These are phyloP conservation scores for Lanmaoa pseudosensibilis DNA, from an alignment of 768 basidiomycete genomes.

Conservation along the genomic window DNA sequence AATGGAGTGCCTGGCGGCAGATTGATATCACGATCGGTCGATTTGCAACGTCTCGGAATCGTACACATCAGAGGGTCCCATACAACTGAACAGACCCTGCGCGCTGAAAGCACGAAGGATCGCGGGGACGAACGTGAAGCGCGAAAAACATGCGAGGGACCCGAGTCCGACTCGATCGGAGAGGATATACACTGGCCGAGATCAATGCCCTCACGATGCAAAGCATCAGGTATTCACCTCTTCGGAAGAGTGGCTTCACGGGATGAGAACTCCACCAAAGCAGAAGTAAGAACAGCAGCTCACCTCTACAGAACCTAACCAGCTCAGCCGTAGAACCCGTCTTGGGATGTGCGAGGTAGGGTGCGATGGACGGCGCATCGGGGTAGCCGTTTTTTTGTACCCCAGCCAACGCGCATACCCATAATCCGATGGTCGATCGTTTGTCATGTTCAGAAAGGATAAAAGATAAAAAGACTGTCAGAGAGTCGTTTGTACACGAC, in stretches of 20 bases:
- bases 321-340: no score
- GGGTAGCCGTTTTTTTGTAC: no score
- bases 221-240: conserved; percentile 25
- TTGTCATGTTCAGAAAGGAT: no score
- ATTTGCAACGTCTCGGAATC: conserved; percentile 21
- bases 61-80: conserved; percentile 26
- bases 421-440: no score
- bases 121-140: conserved; percentile 11
- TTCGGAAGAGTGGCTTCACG: conserved; percentile 11
- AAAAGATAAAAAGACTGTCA: no score
- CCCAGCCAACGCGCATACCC: no score
- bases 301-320: conserved; percentile 20
- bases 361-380: no score
- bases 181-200: conserved; percentile 36
- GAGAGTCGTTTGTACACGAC: no score
- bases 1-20: no score
- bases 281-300: conserved; percentile 21
- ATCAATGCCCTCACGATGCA: conserved; percentile 33
- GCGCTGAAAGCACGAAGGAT: conserved; percentile 21
- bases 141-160: conserved; percentile 17
- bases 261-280: conserved; percentile 13
- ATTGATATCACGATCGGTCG: no score
- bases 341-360: no score
- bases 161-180: conserved; percentile 34
- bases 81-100: conserved; percentile 17